Evolutionary conservation across 116 monocot genomes (phyloP), one percentile per base, ranked within the genome.

Genomic region (Posidonia oceanica): DNA sequence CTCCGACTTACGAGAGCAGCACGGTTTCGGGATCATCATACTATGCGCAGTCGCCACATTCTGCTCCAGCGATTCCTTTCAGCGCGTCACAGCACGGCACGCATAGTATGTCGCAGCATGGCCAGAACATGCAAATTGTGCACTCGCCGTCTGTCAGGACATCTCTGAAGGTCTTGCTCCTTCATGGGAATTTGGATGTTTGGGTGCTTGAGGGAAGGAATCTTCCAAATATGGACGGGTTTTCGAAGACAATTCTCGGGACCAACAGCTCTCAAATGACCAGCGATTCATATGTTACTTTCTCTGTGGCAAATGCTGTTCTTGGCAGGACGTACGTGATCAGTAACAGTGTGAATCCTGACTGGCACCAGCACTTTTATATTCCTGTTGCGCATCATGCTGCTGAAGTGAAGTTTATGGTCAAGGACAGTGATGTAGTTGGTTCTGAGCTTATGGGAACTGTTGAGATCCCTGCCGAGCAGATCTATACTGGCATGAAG

Each of bases 211-310:
- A 82, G 14, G 97, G 87, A 37, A 77, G 68, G 66, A 85, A 84
- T 74, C 80, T 97, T 37, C 97, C 97, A 14, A 97, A 97, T 77
- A 75, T 85, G 81, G 97, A 97, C 67, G 75, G 78, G 85, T 97
- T 97, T 81, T 88, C 88, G 41, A 87, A 83, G 68, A 88, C 86
- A 14, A 12, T 96, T 63, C 20, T 88, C 52, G 77, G 73, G 36
- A 59, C 76, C 3, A 55, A 40, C 55, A 66, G 72, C 21, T 78
- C 84, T 39, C 67, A 82, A 8, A 84, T 90, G 53, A 94, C 95
- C 71, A 96, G 95, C 65, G 95, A 96, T 36, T 86, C 95, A 7
- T 96, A 96, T 52, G 91, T 96, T 20, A 83, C 86, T 7, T 76
- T 96, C 74, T 68, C 75, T 38, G 83, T 86, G 1, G 66, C 74